Base-by-base conservation (phyloP, 2,329 filamentous ascomycete species). In the Colletotrichum sp. region DNA sequence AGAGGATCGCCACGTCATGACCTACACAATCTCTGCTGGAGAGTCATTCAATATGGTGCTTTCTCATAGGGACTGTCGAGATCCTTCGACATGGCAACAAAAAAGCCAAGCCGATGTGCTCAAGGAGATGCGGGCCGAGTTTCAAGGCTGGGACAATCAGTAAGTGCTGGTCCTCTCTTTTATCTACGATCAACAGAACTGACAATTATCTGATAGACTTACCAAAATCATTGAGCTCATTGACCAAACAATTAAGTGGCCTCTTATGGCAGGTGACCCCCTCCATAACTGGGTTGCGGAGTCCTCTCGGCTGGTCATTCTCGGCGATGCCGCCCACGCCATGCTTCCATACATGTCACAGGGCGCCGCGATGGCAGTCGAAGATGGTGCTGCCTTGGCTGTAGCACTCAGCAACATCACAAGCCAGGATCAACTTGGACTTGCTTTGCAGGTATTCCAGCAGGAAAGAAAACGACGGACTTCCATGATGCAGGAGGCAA, bases 281-380 rank as follows among this genome's bases (percentile, higher is more conserved):
- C 77, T 86, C 60, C 78, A 81, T 4, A 63, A 72, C 3, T 94
- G 92, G 92, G 90, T 87, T 0, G 88, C 93, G 76, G 82, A 87
- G 0, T 89, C 87, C 0, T 91, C 88, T 1, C 84, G 89, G 0
- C 91, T 92, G 78, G 89, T 90, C 0, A 87, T 94, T 78, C 85
- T 94, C 0, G 92, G 92, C 1, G 92, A 94, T 78, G 90, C 92
- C 0, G 91, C 91, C 3, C 92, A 94, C 77, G 91, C 92, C 0
- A 93, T 91, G 0, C 84, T 94, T 0, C 92, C 92, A 0, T 94
- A 94, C 80, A 85, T 92, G 0, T 90, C 90, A 2, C 81, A 76
- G 44, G 87, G 90, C 3, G 90, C 90, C 0, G 90, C 90, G 8
- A 92, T 92, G 90, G 88, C 89, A 6, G 84, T 93, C 1, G 91